Percentiles rank a stretch among this genome's conserved stretches.
These are phyloP conservation scores for Yamadazyma siamensis DNA, from an alignment of 1,139 yeast genomes.

Conservation along the genomic window DNA sequence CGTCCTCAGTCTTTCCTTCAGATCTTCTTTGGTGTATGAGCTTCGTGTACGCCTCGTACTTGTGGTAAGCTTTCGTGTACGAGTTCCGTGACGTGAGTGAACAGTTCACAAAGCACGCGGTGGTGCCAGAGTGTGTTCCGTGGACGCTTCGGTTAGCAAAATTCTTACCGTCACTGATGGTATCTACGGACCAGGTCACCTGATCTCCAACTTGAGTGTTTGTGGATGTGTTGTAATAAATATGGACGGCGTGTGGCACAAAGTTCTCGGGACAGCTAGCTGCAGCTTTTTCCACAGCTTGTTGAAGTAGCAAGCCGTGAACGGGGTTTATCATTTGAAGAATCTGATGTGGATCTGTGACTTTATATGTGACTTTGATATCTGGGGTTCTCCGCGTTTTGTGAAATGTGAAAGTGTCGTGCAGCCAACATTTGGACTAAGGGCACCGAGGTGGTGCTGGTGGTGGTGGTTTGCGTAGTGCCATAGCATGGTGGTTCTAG, in stretches of 20 bases:
- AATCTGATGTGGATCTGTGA: too few relatives aligned
- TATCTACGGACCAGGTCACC: constrained; percentile 31
- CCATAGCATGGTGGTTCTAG: too few relatives aligned
- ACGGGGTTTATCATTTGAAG: not conserved
- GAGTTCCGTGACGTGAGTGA: constrained; percentile 45
- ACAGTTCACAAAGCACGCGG: constrained; percentile 52
- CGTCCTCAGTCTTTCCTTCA: constrained; percentile 16
- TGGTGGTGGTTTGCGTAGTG: too few relatives aligned
- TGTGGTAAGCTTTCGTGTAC: constrained; percentile 16
- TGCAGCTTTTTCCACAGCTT: constrained; percentile 31
- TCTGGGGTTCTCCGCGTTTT: too few relatives aligned
- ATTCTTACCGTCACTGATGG: constrained; percentile 51
- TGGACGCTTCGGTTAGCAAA: constrained; percentile 58
- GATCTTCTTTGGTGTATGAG: constrained; percentile 12
- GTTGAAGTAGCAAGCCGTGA: constrained; percentile 16
- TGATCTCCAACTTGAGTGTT: constrained; percentile 1
- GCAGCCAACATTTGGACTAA: too few relatives aligned
- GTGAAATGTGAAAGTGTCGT: too few relatives aligned
- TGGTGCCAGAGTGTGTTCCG: constrained; percentile 50
- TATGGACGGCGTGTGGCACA: constrained; percentile 37
- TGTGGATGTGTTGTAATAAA: constrained; percentile 21
- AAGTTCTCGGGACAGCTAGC: constrained; percentile 20
- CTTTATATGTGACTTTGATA: too few relatives aligned
- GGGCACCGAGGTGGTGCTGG: too few relatives aligned
- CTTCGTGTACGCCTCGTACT: constrained; percentile 23